Evolutionary conservation across 2,329 filamentous ascomycete genomes (phyloP).

Genomic region (Fusarium nisikadoi): DNA sequence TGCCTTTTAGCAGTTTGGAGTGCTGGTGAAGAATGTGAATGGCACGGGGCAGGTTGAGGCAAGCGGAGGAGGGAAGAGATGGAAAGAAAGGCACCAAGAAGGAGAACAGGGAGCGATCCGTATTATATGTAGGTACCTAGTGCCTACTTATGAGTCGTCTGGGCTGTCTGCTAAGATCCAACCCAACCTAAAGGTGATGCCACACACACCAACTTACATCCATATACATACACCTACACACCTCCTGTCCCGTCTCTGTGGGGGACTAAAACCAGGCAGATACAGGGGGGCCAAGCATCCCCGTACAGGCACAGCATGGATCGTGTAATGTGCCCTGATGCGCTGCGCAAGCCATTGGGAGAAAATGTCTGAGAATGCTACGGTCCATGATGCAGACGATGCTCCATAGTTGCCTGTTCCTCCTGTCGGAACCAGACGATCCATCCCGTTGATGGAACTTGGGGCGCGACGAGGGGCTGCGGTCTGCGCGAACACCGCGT

Average conservation of each 20-base stretch:
- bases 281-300: conserved; percentile 31
- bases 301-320: conserved; percentile 34
- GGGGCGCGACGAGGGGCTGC: conserved; percentile 45
- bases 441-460: conserved; percentile 40
- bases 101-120: conserved; percentile 7
- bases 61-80: conserved; percentile 3
- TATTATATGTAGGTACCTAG: conserved; percentile 25
- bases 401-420: conserved; percentile 48
- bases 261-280: conserved; percentile 35
- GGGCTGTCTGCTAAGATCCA: conserved; percentile 22
- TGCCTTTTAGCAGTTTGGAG: conserved; percentile 12
- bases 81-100: conserved; percentile 9
- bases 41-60: conserved; percentile 4
- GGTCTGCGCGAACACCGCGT: conserved; percentile 43
- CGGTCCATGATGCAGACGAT: conserved; percentile 37
- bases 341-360: conserved; percentile 15
- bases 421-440: conserved; percentile 39
- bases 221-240: conserved; percentile 11
- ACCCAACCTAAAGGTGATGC: conserved; percentile 31
- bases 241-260: conserved; percentile 16
- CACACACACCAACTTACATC: conserved; percentile 30
- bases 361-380: conserved; percentile 34
- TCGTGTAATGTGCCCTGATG: conserved; percentile 9
- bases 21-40: conserved; percentile 20
- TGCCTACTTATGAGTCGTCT: background rate